These are phyloP conservation scores for Medicago arabica DNA, from an alignment of 306 rosid genomes.

Conservation along the genomic window DNA sequence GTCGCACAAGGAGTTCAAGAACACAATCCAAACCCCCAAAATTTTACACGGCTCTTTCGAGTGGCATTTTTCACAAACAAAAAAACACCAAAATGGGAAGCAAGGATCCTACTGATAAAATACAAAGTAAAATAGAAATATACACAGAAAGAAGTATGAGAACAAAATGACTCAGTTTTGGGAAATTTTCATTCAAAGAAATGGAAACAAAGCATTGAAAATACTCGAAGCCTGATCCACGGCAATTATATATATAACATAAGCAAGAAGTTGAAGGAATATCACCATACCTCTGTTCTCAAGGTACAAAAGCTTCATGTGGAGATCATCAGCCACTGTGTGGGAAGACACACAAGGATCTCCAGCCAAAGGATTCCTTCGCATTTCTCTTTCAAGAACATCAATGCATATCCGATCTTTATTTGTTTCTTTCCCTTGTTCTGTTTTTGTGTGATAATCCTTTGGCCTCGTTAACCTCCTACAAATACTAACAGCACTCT, in stretches of 20 bases:
- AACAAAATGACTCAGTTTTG: background rate
- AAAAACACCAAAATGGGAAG: too few species aligned
- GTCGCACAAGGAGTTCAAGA: too few species aligned
- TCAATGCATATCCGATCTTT: slow-evolving; percentile 88
- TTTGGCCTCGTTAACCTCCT: slow-evolving; percentile 88
- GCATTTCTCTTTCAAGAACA: slow-evolving; percentile 90
- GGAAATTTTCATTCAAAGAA: background rate
- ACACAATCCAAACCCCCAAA: too few species aligned
- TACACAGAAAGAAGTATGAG: background rate
- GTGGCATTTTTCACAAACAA: too few species aligned
- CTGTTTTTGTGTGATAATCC: slow-evolving; percentile 69
- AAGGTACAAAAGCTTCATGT: slow-evolving; percentile 72
- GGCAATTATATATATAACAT: slow-evolving; percentile 21
- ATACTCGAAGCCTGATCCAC: background rate
- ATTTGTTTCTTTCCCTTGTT: slow-evolving; percentile 77
- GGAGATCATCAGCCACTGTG: slow-evolving; percentile 67
- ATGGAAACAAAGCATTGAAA: background rate
- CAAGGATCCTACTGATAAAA: too few species aligned
- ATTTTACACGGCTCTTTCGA: too few species aligned
- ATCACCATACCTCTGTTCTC: slow-evolving; percentile 75
- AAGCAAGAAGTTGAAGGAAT: slow-evolving; percentile 14
- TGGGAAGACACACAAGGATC: slow-evolving; percentile 51
- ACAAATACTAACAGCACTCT: slow-evolving; percentile 87
- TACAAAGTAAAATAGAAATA: too few species aligned
- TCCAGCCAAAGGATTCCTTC: slow-evolving; percentile 72